These are phyloP conservation scores for Solanum sparsipilum DNA, from an alignment of 257 asterid species.

Conservation along the genomic window DNA sequence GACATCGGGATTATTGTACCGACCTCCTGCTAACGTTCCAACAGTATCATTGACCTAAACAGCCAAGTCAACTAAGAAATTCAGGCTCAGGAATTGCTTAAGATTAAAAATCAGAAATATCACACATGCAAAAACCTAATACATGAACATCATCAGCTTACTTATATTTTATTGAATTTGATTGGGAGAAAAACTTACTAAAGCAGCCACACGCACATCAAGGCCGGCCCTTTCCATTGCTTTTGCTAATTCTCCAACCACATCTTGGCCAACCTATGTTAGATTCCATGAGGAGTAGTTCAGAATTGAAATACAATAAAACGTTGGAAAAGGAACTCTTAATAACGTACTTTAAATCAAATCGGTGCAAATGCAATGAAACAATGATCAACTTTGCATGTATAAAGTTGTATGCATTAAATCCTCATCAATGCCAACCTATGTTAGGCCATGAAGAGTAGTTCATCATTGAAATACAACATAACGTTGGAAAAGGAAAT, in stretches of 20 bases:
- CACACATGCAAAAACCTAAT: neutral
- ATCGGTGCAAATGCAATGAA: neutral
- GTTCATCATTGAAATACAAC: neutral
- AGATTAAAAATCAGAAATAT: neutral
- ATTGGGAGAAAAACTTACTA: constrained; percentile 34
- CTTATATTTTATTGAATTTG: neutral
- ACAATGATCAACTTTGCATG: neutral
- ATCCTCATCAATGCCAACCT: constrained; percentile 31
- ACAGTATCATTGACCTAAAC: constrained; percentile 84
- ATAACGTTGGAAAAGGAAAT: neutral
- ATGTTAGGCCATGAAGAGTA: neutral
- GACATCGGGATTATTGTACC: constrained; percentile 52
- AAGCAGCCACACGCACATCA: constrained; percentile 77
- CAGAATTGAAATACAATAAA: neutral
- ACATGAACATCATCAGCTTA: neutral
- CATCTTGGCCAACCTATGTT: constrained; percentile 71
- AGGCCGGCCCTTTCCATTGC: constrained; percentile 74
- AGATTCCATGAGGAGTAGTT: neutral
- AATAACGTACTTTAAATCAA: neutral
- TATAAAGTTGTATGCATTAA: neutral
- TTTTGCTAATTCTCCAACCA: constrained; percentile 66
- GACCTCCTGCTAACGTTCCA: constrained; percentile 88
- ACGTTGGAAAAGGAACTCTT: neutral
- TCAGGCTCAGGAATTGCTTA: neutral
- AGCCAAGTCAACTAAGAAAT: neutral